Conservation (phyloP, 1,139 yeast species). For the Blastobotrys buckinghamii region DNA sequence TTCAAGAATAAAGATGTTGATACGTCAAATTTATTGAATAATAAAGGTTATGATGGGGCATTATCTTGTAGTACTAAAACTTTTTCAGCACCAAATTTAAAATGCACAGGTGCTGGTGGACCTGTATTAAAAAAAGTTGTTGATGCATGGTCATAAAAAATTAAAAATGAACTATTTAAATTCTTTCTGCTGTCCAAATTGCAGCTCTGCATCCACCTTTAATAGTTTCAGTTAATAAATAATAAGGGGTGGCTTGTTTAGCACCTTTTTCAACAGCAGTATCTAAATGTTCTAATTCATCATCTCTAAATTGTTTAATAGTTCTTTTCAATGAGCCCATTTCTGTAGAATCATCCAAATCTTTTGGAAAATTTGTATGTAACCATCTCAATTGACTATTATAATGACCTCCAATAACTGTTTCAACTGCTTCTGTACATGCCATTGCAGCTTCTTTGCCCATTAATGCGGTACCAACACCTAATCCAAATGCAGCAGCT, state of each 20-base stretch:
- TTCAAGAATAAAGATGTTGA: constrained; percentile 34
- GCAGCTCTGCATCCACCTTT: constrained; percentile 79
- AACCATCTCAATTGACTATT: constrained; percentile 81
- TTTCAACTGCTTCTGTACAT: constrained; percentile 97
- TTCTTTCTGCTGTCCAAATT: constrained; percentile 86
- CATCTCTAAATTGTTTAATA: constrained; percentile 81
- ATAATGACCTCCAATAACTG: constrained; percentile 95
- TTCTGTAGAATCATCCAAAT: constrained; percentile 41
- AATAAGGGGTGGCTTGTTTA: constrained; percentile 87
- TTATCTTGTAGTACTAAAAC: constrained; percentile 32
- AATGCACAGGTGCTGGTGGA: constrained; percentile 39
- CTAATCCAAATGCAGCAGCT: constrained; percentile 80
- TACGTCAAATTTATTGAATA: constrained; percentile 36
- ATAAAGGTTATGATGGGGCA: constrained; percentile 39
- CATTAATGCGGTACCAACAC: constrained; percentile 77
- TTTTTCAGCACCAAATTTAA: constrained; percentile 38
- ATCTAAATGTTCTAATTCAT: constrained; percentile 90
- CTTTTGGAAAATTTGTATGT: constrained; percentile 34
- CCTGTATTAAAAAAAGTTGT: constrained; percentile 14
- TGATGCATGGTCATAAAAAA: constrained; percentile 6
- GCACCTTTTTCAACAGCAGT: constrained; percentile 93
- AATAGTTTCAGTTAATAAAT: constrained; percentile 79
- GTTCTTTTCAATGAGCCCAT: constrained; percentile 51
- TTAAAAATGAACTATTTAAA: constrained; percentile 33
- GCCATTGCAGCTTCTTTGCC: constrained; percentile 99